A percentile compares a stretch with the other conserved stretches of the same genome.
Conservation (phyloP, 1,139 yeast species). For the Pichia sp. region DNA sequence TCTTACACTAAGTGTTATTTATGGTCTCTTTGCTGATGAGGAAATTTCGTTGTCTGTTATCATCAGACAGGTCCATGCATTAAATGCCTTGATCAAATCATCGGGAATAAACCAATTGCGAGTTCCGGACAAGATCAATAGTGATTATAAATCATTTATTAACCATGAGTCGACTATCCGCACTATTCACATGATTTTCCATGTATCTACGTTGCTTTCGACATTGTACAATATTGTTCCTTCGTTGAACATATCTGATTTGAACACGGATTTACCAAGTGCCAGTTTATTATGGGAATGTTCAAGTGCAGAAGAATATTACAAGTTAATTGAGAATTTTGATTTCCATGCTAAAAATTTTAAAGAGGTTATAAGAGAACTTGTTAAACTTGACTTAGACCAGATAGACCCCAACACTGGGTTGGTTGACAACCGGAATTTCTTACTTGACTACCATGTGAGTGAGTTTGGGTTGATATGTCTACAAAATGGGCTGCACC, state of each 20-base stretch:
- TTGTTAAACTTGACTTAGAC: conserved; percentile 25
- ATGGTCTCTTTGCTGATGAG: conserved; percentile 70
- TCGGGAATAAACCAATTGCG: conserved; percentile 38
- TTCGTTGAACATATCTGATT: conserved; percentile 35
- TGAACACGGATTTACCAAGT: conserved; percentile 37
- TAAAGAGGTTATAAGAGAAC: conserved; percentile 28
- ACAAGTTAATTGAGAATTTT: conserved; percentile 27
- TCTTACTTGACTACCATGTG: conserved; percentile 31
- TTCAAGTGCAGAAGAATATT: conserved; percentile 26
- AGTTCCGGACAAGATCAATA: conserved; percentile 22
- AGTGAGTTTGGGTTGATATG: conserved; percentile 39
- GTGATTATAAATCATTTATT: conserved; percentile 39
- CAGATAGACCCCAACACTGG: conserved; percentile 23
- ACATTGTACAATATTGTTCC: conserved; percentile 41
- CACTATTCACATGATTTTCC: conserved; percentile 44
- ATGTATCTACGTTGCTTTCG: conserved; percentile 41
- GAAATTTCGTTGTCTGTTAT: conserved; percentile 60
- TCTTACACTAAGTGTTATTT: conserved; percentile 63
- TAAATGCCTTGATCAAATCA: conserved; percentile 63
- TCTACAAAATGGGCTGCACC: conserved; percentile 38
- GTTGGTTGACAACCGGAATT: conserved; percentile 22
- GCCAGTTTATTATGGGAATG: conserved; percentile 34
- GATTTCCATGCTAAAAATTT: conserved; percentile 29
- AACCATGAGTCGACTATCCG: conserved; percentile 53
- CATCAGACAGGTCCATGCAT: conserved; percentile 68